Base-by-base conservation (phyloP, 306 rosid species). In the Begonia peltatifolia region DNA sequence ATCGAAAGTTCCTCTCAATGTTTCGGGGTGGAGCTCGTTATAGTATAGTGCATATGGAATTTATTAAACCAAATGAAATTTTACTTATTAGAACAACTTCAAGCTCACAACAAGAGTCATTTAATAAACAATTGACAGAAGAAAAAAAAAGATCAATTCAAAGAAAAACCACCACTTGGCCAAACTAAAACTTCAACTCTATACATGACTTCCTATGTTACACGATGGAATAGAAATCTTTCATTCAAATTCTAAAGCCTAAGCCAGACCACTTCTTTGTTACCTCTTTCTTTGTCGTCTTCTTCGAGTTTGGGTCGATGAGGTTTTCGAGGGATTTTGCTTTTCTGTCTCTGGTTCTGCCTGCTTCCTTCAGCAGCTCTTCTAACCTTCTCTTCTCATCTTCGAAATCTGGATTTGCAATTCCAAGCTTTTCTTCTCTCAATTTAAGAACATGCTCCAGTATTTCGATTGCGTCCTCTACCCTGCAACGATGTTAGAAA, bases 291-390 rank as follows among this genome's bases (percentile, higher is more conserved):
- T 81, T 92, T 2, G 93, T 84, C 75, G 93, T 84, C 78, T 85
- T 86, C 84, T 79, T 92, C 3, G 99, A 79, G 75, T 43, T 81
- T 4, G 93, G 93, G 63, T 92, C 99, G 14, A 92, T 92, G 41
- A 92, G 96, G 63, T 83, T 92, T 75, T 92, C 94, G 59, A 92
- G 77, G 51, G 99, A 92, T 57, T 92, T 92, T 0, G 99, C 93
- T 66, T 92, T 86, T 57, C 82, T 70, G 76, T 92, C 94, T 44
- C 96, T 74, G 42, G 86, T 92, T 74, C 84, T 84, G 6, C 99
- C 99, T 44, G 99, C 94, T 74, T 92, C 99, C 69, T 92, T 92
- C 80, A 92, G 87, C 14, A 87, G 90, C 75, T 84, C 96, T 2
- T 81, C 82, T 16, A 87, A 62, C 59, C 96, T 71, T 14, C 94